Percentiles rank a stretch among this genome's conserved stretches.
phyloP scores from a whole-genome alignment of 202 grass and related monocot species.

The Zizania palustris region DNA sequence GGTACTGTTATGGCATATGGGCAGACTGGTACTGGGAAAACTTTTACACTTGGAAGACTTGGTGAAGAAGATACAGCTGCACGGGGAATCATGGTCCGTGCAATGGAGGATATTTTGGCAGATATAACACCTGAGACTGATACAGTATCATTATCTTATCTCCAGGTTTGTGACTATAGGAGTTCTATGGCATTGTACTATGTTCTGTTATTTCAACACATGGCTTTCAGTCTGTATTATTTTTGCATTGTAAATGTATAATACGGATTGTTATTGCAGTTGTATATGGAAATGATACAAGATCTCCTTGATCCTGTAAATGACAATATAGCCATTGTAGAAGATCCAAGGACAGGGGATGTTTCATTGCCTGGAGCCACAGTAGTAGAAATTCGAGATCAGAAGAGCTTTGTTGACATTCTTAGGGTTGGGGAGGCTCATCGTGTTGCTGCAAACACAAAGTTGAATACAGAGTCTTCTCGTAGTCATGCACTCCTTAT shows the following conservation, averaged over 20 bases:
- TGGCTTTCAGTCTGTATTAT: slow-evolving; percentile 1
- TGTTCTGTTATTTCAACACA: slow-evolving; percentile 13
- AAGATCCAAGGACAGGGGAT: slow-evolving; percentile 96
- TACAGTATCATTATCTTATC: slow-evolving; percentile 88
- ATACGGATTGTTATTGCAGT: slow-evolving; percentile 46
- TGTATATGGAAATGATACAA: slow-evolving; percentile 99
- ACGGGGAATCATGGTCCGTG: slow-evolving; percentile 97
- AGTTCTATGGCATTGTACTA: slow-evolving; percentile 25
- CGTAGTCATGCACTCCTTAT: slow-evolving; percentile 97
- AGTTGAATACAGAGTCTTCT: slow-evolving; percentile 97
- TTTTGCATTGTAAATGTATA: slow-evolving; percentile 4
- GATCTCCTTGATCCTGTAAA: slow-evolving; percentile 97
- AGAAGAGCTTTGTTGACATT: slow-evolving; percentile 95
- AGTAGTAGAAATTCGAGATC: slow-evolving; percentile 87
- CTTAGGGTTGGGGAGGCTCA: slow-evolving; percentile 94
- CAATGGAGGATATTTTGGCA: slow-evolving; percentile 98
- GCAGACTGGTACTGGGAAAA: slow-evolving; percentile 98
- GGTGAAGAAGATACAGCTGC: slow-evolving; percentile 97
- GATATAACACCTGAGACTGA: slow-evolving; percentile 79
- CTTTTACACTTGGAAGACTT: slow-evolving; percentile 97
- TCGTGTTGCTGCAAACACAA: slow-evolving; percentile 94
- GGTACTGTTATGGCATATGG: slow-evolving; percentile 99
- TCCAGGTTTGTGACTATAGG: slow-evolving; percentile 68
- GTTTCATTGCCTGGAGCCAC: slow-evolving; percentile 93
- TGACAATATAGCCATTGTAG: slow-evolving; percentile 99